phyloP scores from a whole-genome alignment of 495 filamentous ascomycete species.

The Xylaria grammica region DNA sequence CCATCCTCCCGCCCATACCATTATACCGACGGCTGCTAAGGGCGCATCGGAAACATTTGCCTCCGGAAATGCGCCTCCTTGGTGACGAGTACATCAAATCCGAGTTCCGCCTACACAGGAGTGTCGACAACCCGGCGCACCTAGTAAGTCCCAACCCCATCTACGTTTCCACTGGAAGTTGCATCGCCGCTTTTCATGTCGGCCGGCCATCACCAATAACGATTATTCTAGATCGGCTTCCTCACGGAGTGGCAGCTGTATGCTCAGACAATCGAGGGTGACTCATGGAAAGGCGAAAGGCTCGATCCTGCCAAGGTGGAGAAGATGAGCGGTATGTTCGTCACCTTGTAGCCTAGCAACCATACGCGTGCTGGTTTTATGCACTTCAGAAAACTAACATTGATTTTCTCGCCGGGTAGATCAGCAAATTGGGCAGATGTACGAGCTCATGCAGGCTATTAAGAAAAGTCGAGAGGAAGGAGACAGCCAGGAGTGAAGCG shows the following conservation, averaged over 20 bases:
- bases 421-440: conserved; percentile 89
- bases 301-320: conserved; percentile 79
- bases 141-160: conserved; percentile 62
- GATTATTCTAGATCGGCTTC: conserved; percentile 76
- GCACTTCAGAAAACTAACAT: conserved; percentile 11
- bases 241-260: conserved; percentile 96
- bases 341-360: background rate
- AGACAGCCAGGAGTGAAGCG: conserved; percentile 21
- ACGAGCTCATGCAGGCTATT: conserved; percentile 91
- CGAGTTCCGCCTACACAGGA: conserved; percentile 83
- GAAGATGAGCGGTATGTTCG: conserved; percentile 88
- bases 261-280: conserved; percentile 86
- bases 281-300: conserved; percentile 77
- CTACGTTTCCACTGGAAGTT: background rate
- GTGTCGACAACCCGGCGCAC: conserved; percentile 88
- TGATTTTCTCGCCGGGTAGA: conserved; percentile 56
- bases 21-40: conserved; percentile 88
- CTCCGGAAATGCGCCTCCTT: conserved; percentile 73
- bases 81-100: conserved; percentile 91
- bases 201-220: background rate
- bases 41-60: conserved; percentile 79
- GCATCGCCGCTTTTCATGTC: background rate
- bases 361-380: background rate
- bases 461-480: conserved; percentile 61
- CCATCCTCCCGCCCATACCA: conserved; percentile 87